These are phyloP conservation scores for Irpex rosettiformis DNA, from an alignment of 1,284 basidiomycete species.

Conservation along the genomic window DNA sequence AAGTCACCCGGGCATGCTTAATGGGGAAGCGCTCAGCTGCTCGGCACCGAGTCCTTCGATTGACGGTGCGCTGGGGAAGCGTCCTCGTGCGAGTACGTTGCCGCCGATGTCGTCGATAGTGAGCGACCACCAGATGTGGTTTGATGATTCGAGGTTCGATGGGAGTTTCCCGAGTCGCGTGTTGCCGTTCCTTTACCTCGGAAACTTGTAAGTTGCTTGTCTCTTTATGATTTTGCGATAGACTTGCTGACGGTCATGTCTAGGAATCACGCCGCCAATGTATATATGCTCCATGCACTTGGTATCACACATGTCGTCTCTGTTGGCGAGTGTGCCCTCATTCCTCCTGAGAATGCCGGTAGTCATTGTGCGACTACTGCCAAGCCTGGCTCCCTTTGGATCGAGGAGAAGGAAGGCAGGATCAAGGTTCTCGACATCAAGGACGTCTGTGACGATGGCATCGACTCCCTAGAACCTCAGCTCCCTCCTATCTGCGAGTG, in stretches of 20 bases:
- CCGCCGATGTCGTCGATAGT: conserved; percentile 54
- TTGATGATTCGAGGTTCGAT: conserved; percentile 89
- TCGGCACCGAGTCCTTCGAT: conserved; percentile 2
- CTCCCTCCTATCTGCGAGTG: conserved; percentile 87
- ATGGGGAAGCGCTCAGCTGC: not conserved
- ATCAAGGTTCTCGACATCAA: conserved; percentile 90
- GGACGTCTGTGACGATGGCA: conserved; percentile 91
- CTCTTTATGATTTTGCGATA: conserved; percentile 7
- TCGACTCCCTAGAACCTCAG: conserved; percentile 89
- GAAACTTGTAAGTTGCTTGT: conserved; percentile 73
- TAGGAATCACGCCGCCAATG: conserved; percentile 92
- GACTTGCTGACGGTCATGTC: conserved; percentile 8
- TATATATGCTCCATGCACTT: conserved; percentile 92
- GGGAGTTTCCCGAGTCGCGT: conserved; percentile 95
- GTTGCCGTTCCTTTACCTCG: conserved; percentile 92
- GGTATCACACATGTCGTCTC: conserved; percentile 98
- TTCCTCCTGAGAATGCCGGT: conserved; percentile 45
- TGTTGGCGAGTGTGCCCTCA: conserved; percentile 89
- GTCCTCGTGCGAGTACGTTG: conserved; percentile 68
- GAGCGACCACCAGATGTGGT: conserved; percentile 83
- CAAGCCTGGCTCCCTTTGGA: conserved; percentile 69
- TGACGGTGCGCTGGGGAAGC: conserved; percentile 22
- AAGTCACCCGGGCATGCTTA: conserved; percentile 14
- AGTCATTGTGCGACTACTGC: conserved; percentile 2
- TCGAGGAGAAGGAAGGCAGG: conserved; percentile 81